These are phyloP conservation scores for Cicer arietinum DNA, from an alignment of 306 rosid species.

Conservation along the genomic window DNA sequence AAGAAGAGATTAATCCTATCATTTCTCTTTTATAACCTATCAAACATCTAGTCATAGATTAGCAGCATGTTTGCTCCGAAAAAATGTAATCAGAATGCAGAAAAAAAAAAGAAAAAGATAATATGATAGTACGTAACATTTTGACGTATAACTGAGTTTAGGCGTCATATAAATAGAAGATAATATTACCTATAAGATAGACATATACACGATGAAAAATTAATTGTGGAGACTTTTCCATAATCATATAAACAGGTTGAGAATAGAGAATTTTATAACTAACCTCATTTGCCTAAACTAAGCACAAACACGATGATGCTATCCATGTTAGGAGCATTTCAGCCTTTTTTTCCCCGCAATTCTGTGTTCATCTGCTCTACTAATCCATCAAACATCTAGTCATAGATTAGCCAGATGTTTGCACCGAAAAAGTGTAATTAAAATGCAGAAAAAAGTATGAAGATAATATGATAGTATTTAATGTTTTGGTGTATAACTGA, in stretches of 20 bases:
- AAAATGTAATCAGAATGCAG: slow-evolving; percentile 25
- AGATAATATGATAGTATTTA: slow-evolving; percentile 12
- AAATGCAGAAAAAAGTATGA: slow-evolving; percentile 10
- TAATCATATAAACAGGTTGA: slow-evolving; percentile 33
- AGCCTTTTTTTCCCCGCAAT: too few species aligned
- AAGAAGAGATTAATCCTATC: too few species aligned
- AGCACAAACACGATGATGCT: slow-evolving; percentile 78
- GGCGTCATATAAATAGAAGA: slow-evolving; percentile 26
- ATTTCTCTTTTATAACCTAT: too few species aligned
- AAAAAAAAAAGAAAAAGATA: neutral
- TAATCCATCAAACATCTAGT: too few species aligned
- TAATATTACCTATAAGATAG: slow-evolving; percentile 6
- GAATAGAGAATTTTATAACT: slow-evolving; percentile 42
- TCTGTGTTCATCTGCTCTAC: too few species aligned
- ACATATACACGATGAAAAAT: neutral
- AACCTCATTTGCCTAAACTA: slow-evolving; percentile 86
- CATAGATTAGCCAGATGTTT: slow-evolving; percentile 12
- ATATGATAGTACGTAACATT: slow-evolving; percentile 2
- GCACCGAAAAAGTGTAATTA: slow-evolving; percentile 25
- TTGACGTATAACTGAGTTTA: slow-evolving; percentile 31
- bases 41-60: neutral
- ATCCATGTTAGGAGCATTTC: slow-evolving; percentile 83
- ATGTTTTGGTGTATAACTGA: slow-evolving; percentile 16
- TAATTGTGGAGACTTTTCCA: neutral
- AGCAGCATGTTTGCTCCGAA: slow-evolving; percentile 19